Conservation (phyloP, 306 rosid species). For the Cicer arietinum region DNA sequence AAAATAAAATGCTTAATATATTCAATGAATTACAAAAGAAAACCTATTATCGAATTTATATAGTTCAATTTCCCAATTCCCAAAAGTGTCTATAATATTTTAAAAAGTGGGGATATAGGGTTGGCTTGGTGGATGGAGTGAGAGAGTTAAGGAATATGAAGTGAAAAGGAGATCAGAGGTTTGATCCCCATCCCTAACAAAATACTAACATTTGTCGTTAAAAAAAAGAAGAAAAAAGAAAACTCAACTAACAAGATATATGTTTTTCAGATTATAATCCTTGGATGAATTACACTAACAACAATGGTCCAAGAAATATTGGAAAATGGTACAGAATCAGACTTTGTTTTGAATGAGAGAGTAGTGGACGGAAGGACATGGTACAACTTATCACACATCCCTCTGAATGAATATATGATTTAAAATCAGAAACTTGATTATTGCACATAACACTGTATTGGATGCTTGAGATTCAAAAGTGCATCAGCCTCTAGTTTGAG, state of each 20-base stretch:
- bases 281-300: conserved; percentile 11
- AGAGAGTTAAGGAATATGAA: neutral
- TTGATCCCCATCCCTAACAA: neutral
- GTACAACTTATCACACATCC: neutral
- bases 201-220: neutral
- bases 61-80: neutral
- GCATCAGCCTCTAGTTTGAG: neutral
- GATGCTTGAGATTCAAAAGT: neutral
- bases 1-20: conserved; percentile 4
- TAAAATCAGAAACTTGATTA: neutral
- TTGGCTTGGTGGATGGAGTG: neutral
- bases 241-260: conserved; percentile 1
- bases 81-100: no score
- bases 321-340: neutral
- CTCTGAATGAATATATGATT: conserved; percentile 23
- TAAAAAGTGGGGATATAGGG: no score
- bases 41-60: neutral
- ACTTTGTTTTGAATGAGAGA: no score
- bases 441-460: neutral
- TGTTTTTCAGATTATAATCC: neutral
- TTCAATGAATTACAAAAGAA: conserved; percentile 13
- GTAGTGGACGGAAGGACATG: conserved; percentile 2
- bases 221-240: no score
- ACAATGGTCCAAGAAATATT: neutral
- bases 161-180: neutral